These are phyloP conservation scores for Suaeda aralocaspica DNA, from an alignment of 148 eudicot genomes.

Conservation along the genomic window DNA sequence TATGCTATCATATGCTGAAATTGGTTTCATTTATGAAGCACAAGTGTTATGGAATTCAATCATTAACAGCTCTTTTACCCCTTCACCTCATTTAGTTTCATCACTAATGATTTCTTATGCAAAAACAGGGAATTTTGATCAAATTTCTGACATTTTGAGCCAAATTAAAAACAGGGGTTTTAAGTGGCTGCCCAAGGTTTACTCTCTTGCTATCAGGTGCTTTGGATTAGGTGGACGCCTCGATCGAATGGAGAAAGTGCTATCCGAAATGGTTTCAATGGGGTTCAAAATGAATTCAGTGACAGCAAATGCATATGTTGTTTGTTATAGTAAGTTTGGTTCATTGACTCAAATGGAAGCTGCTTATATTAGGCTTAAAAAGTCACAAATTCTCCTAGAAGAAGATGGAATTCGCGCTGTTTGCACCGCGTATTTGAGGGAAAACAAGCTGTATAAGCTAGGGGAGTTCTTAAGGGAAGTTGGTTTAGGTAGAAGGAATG, in stretches of 20 bases:
- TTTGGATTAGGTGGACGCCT: constrained; percentile 72
- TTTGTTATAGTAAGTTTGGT: constrained; percentile 59
- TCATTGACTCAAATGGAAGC: constrained; percentile 53
- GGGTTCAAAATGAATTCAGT: constrained; percentile 58
- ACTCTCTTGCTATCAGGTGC: constrained; percentile 42
- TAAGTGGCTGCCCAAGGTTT: constrained; percentile 42
- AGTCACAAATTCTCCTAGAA: constrained; percentile 62
- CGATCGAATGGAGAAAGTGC: constrained; percentile 53
- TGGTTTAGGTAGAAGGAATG: constrained; percentile 76
- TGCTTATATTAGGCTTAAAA: constrained; percentile 64
- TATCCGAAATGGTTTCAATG: constrained; percentile 64
- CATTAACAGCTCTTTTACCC: constrained; percentile 45
- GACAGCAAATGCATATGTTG: constrained; percentile 63
- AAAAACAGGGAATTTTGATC: constrained; percentile 34
- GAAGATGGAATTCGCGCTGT: constrained; percentile 61
- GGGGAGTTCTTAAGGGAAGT: constrained; percentile 71
- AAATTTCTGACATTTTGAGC: constrained; percentile 42
- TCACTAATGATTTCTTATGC: constrained; percentile 45
- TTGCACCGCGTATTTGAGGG: constrained; percentile 51
- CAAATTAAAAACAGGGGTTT: constrained; percentile 42
- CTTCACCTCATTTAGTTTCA: constrained; percentile 40
- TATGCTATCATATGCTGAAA: constrained; percentile 50
- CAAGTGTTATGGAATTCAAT: constrained; percentile 52
- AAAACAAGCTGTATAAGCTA: constrained; percentile 52
- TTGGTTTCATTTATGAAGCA: constrained; percentile 44